phyloP scores from a whole-genome alignment of 2,329 filamentous ascomycete species.

The Aspergillus quadrilineatus region DNA sequence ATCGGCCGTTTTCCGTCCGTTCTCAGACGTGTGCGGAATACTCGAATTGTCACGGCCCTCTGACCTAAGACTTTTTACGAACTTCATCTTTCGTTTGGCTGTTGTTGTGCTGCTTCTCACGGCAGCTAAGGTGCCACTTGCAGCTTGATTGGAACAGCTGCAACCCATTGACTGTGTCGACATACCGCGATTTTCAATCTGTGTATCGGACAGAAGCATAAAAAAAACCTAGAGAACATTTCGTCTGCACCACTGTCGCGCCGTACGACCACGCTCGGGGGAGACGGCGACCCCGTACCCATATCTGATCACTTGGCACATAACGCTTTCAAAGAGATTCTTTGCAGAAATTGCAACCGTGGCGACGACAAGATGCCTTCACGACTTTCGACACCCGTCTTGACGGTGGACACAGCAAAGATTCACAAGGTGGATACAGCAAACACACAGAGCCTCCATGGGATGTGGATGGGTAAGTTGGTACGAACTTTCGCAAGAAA shows the following conservation, averaged over 20 bases:
- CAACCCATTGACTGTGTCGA: constrained; percentile 19
- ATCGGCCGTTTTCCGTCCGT: constrained; percentile 7
- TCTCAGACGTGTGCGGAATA: constrained; percentile 2
- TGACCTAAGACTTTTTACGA: background rate
- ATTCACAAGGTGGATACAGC: constrained; percentile 94
- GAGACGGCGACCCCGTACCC: constrained; percentile 46
- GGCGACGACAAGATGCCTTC: constrained; percentile 67
- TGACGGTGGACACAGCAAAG: constrained; percentile 86
- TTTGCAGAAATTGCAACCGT: constrained; percentile 21
- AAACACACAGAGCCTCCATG: constrained; percentile 89
- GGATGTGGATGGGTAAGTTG: constrained; percentile 90
- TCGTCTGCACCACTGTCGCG: constrained; percentile 29
- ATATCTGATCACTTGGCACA: constrained; percentile 25
- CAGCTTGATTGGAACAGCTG: constrained; percentile 21
- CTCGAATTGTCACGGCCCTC: constrained; percentile 4
- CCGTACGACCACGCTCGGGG: constrained; percentile 46
- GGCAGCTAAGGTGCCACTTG: constrained; percentile 21
- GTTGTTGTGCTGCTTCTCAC: constrained; percentile 18
- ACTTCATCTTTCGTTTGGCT: background rate
- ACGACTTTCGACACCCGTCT: constrained; percentile 76
- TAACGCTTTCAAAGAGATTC: constrained; percentile 1
- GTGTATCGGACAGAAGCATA: constrained; percentile 10
- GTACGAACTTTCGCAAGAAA: constrained; percentile 20
- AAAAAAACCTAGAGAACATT: constrained; percentile 18
- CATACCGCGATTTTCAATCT: constrained; percentile 13